Percentiles rank a stretch among this genome's conserved stretches.
These are phyloP conservation scores for Clitoria ternatea DNA, from an alignment of 306 rosid species.

Conservation along the genomic window DNA sequence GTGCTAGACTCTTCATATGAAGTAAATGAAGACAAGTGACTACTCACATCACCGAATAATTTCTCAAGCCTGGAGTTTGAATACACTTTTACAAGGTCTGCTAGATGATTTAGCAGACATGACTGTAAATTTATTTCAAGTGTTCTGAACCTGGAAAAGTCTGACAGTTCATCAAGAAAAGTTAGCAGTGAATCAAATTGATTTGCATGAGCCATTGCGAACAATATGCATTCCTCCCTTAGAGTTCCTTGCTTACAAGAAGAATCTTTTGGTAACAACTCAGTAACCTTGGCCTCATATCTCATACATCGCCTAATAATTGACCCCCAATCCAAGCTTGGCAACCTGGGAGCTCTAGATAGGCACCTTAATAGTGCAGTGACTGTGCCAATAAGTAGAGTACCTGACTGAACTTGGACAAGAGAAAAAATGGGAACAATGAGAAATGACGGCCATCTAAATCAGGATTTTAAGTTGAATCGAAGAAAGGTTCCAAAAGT, in stretches of 20 bases:
- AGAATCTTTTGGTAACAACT: constrained; percentile 32
- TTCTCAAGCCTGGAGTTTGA: constrained; percentile 81
- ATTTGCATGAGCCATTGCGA: constrained; percentile 80
- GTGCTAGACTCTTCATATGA: constrained; percentile 32
- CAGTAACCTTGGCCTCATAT: constrained; percentile 55
- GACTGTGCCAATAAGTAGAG: constrained; percentile 36
- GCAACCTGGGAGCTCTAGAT: constrained; percentile 89
- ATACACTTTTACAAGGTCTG: constrained; percentile 64
- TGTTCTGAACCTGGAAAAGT: constrained; percentile 67
- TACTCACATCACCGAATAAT: constrained; percentile 54
- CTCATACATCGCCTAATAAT: constrained; percentile 83
- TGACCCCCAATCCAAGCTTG: constrained; percentile 83
- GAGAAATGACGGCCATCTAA: too few relatives aligned
- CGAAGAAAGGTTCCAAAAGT: too few relatives aligned
- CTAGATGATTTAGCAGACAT: constrained; percentile 65
- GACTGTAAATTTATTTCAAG: constrained; percentile 74
- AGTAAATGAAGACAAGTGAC: constrained; percentile 48
- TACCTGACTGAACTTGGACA: constrained; percentile 47
- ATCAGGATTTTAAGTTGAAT: too few relatives aligned
- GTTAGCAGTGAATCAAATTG: constrained; percentile 68
- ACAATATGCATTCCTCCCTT: constrained; percentile 70
- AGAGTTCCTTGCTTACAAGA: constrained; percentile 49
- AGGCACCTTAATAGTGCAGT: constrained; percentile 71
- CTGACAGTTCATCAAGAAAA: constrained; percentile 89
- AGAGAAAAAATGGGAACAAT: constrained; percentile 24